Evolutionary conservation across 2,329 filamentous ascomycete genomes (phyloP), one percentile per base, ranked within the genome.

Genomic region (Aureobasidium sp.): DNA sequence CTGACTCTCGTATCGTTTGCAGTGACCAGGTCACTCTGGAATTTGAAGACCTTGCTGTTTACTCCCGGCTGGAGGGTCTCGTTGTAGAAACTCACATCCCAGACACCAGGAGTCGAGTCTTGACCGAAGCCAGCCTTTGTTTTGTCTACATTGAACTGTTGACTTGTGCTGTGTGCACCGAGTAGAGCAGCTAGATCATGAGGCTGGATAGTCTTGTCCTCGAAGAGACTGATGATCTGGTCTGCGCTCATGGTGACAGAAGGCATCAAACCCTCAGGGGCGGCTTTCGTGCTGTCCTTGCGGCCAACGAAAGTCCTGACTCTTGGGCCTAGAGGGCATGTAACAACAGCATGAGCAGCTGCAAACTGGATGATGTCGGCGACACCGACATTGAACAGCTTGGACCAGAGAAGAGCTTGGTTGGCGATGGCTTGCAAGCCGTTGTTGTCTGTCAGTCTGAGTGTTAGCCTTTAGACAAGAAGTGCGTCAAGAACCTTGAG

Each of bases 341-440:
- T 72, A 3, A 75, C 73, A 2, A 72, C 72, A 6, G 73, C 73
- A 33, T 75, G 67, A 29, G 69, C 74, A 50, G 73, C 72, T 39
- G 67, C 73, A 35, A 73, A 70, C 60, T 75, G 73, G 24, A 76
- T 74, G 27, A 76, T 67, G 53, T 76, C 74, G 8, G 73, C 73
- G 69, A 74, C 73, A 35, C 66, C 68, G 60, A 74, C 68, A 29
- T 70, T 70, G 50, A 73, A 74, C 22, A 68, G 64, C 48, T 66
- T 68, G 33, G 64, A 52, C 64, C 64, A 65, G 8, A 53, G 47
- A 8, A 37, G 7, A 60, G 65, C 64, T 45, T 64, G 65, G 22
- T 61, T 62, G 19, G 54, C 47, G 31, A 67, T 67, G 39, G 27
- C 42, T 58, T 63, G 60, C 31, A 66, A 53, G 50, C 66, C 66